Evolutionary conservation across 2,329 filamentous ascomycete species (phyloP), one percentile per base, ranked within the genome.

Genomic region (Parascedosporium putredinis): DNA sequence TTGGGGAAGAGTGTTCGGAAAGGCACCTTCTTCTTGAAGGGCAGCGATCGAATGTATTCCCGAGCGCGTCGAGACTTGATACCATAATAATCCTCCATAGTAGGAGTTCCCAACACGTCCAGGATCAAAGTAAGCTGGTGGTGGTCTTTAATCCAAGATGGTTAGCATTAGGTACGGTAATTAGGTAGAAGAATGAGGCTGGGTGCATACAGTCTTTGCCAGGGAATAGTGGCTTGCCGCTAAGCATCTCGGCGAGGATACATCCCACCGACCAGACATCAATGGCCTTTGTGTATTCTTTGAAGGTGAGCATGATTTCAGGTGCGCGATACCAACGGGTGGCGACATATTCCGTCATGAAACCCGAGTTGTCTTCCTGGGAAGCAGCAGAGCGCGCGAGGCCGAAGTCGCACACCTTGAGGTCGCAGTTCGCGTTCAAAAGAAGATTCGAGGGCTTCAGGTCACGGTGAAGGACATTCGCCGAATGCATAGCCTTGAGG

Each of bases 301-400:
- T 97, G 76, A 97, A 98, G 10, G 93, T 98, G 72, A 98, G 84
- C 93, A 98, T 98, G 67, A 98, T 98, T 67, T 98, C 93, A 3
- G 93, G 93, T 5, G 93, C 93, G 68, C 93, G 89, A 71, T 98
- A 98, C 93, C 93, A 98, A 62, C 93, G 84, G 44, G 93, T 98
- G 47, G 93, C 93, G 51, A 98, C 93, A 66, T 98, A 98, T 94
- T 98, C 93, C 14, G 93, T 98, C 93, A 98, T 98, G 79, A 98
- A 98, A 20, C 93, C 93, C n/a, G 91, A 96, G 71, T 98, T 98
- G 68, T 98, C 93, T 64, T 98, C 93, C 58, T 94, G 94, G 8
- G 91, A 96, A 7, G 93, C 93, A 10, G 93, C 93, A 8, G 91
- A 97, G 62, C 90, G 84, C 45, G 93, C 93, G 51, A 98, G 81